Percentiles rank a stretch among this genome's conserved stretches.
phyloP scores from a whole-genome alignment of 176 grass and related monocot genomes.

The Stipa capillata region DNA sequence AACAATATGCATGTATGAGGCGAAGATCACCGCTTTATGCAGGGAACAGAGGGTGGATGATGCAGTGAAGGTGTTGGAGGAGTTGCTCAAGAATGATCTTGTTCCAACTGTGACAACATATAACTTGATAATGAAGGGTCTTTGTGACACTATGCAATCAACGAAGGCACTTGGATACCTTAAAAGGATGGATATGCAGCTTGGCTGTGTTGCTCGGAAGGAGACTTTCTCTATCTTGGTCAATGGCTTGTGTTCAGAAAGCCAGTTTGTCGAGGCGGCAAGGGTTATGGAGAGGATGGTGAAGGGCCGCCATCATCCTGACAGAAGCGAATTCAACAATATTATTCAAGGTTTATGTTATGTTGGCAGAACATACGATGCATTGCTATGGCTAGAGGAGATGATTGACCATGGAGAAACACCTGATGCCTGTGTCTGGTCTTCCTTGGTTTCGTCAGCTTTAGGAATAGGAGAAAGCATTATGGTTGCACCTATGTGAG shows the following conservation, averaged over 20 bases:
- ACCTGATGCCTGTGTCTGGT: constrained; percentile 47
- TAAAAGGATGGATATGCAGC: constrained; percentile 46
- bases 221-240: constrained; percentile 70
- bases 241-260: constrained; percentile 45
- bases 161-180: constrained; percentile 60
- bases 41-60: constrained; percentile 37
- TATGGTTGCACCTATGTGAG: not conserved
- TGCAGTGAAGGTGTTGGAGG: constrained; percentile 47
- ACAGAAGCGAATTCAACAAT: constrained; percentile 26
- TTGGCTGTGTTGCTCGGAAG: constrained; percentile 45
- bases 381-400: constrained; percentile 78
- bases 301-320: constrained; percentile 41
- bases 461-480: not conserved
- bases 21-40: constrained; percentile 58
- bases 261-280: constrained; percentile 35
- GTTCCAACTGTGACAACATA: constrained; percentile 47
- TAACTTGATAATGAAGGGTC: constrained; percentile 68
- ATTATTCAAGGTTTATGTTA: constrained; percentile 63
- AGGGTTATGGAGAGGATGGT: constrained; percentile 67
- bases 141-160: constrained; percentile 53
- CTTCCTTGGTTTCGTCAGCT: constrained; percentile 34
- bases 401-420: constrained; percentile 63
- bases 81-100: constrained; percentile 46
- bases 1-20: constrained; percentile 45
- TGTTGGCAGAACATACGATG: constrained; percentile 52